A percentile compares a stretch with the other conserved stretches of the same genome.
Conservation (phyloP, 2,329 filamentous ascomycete species). For the Stagonosporopsis vannaccii region DNA sequence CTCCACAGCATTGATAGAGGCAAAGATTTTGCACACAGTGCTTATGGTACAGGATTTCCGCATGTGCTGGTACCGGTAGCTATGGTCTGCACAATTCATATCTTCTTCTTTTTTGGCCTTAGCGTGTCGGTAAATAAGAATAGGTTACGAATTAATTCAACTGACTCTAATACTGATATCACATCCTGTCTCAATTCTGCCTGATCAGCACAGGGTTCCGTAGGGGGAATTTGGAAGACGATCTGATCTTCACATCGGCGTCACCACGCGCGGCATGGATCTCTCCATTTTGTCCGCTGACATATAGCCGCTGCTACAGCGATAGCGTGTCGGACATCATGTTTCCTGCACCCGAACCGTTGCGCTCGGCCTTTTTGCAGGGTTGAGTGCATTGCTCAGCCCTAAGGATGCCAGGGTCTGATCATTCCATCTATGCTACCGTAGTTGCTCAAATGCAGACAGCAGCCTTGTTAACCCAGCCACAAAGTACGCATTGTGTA, state of each 20-base stretch:
- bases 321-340: background rate
- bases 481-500: too few relatives aligned
- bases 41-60: background rate
- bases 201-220: background rate
- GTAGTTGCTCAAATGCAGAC: background rate
- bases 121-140: background rate
- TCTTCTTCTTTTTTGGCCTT: background rate
- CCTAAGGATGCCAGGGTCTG: background rate
- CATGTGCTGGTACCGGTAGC: background rate
- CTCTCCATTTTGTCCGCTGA: background rate
- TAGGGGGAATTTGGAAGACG: background rate
- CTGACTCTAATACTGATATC: too few relatives aligned
- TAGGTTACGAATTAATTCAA: background rate
- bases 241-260: background rate
- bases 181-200: background rate
- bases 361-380: background rate
- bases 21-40: background rate
- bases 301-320: background rate
- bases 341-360: background rate
- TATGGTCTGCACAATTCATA: background rate
- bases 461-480: background rate
- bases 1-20: conserved; percentile 1
- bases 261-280: background rate
- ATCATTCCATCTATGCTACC: background rate
- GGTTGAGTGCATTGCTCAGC: background rate